phyloP scores from a whole-genome alignment of 129 eudicot species.

The Kitagawia praeruptora region DNA sequence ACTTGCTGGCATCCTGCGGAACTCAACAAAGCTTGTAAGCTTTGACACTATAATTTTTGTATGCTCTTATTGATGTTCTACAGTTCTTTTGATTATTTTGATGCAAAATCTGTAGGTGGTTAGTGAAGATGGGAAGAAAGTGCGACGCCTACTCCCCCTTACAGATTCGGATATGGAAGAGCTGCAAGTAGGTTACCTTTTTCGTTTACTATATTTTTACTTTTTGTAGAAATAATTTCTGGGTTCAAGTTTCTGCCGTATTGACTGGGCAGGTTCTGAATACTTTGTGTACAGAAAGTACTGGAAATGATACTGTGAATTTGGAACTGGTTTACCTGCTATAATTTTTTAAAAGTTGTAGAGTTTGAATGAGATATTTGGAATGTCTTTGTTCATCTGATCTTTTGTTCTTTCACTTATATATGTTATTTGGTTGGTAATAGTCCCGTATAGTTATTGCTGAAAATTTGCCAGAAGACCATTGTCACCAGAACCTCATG shows the following conservation, averaged over 20 bases:
- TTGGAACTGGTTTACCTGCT: not conserved
- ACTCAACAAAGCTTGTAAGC: slow-evolving; percentile 75
- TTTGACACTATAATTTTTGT: not conserved
- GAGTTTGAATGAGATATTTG: not conserved
- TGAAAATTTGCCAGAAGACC: slow-evolving; percentile 93
- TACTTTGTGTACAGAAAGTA: not conserved
- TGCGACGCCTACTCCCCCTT: slow-evolving; percentile 60
- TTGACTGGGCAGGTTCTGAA: not conserved
- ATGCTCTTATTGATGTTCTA: not conserved
- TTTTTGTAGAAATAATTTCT: not conserved
- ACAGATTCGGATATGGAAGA: slow-evolving; percentile 80
- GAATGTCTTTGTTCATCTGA: not conserved
- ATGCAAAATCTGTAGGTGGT: slow-evolving; percentile 41
- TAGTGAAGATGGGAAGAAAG: slow-evolving; percentile 89
- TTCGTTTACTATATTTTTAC: not conserved
- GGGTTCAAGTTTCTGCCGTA: not conserved
- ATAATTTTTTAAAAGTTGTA: not conserved
- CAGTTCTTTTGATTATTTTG: slow-evolving; percentile 4
- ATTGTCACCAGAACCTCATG: slow-evolving; percentile 91
- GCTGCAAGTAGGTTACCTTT: slow-evolving; percentile 51
- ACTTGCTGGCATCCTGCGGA: slow-evolving; percentile 68
- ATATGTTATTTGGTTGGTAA: not conserved
- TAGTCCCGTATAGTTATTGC: slow-evolving; percentile 89
- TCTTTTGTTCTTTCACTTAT: not conserved
- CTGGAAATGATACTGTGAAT: not conserved